Evolutionary conservation across 2,329 filamentous ascomycete genomes (phyloP), one percentile per base, ranked within the genome.

Genomic region (Diaporthe velutina): DNA sequence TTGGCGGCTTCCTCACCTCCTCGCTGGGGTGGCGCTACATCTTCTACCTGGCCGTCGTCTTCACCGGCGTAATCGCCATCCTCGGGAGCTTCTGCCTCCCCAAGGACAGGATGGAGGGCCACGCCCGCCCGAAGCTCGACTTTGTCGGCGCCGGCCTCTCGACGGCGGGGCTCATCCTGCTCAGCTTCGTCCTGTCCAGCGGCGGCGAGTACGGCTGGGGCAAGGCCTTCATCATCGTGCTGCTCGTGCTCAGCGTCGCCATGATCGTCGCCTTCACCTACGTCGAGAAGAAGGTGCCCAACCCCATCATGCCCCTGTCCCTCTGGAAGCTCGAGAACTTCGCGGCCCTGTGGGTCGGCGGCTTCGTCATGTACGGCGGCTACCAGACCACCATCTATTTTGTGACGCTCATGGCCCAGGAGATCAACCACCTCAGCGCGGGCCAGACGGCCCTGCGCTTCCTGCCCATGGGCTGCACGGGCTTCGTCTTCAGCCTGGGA

Each of bases 281-380:
- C 42, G 80, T 85, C 12, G 84, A 87, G 77, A 86, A 85, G 76
- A 86, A 85, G 70, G 83, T 85, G 28, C 75, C 80, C 19, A 86
- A 86, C 67, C 85, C 85, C 2, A 83, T 87, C 71, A 87, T 87
- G 85, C 85, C 85, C 0, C 77, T 87, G 1, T 84, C 83, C 0
- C 75, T 87, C 10, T 87, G 85, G 85, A 86, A 84, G 64, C 81
- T 86, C 25, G 82, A 81, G 35, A 87, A 87, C 75, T 87, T 87
- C 72, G 85, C 84, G 8, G 84, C 83, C 4, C 78, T 87, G 0
- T 87, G 85, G 85, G 80, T 87, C 33, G 81, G 84, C 19, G 85
- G 85, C 1, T 86, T 86, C 60, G 83, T 84, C 66, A 82, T 82
- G 73, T 85, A 85, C 74, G 84, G 84, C 19, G 83, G 83, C 40